Evolutionary conservation across 768 basidiomycete genomes (phyloP).

Genomic region (Dendrothele bispora): DNA sequence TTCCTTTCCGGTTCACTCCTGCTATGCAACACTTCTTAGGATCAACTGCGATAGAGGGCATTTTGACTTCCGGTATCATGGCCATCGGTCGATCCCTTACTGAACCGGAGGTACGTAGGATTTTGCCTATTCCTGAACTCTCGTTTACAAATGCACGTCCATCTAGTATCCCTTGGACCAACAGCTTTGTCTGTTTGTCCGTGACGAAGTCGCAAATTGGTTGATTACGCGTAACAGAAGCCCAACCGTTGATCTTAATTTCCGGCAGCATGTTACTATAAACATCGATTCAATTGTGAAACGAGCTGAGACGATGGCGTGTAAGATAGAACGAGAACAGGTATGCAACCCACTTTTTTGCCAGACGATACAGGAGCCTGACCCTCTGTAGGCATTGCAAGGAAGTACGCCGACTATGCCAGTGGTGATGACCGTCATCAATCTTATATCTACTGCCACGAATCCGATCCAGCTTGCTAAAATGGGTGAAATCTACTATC

Average conservation of each 20-base stretch:
- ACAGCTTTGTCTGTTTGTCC: slow-evolving; percentile 85
- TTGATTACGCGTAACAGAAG: slow-evolving; percentile 56
- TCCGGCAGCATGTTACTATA: slow-evolving; percentile 53
- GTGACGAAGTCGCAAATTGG: slow-evolving; percentile 90
- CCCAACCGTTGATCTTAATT: slow-evolving; percentile 55
- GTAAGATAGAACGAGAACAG: slow-evolving; percentile 83
- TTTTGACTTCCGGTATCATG: slow-evolving; percentile 84
- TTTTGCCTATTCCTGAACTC: background rate
- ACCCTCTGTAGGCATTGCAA: slow-evolving; percentile 30
- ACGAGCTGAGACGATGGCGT: slow-evolving; percentile 80
- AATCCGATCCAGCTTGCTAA: slow-evolving; percentile 83
- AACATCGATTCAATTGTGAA: slow-evolving; percentile 73
- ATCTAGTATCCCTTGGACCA: slow-evolving; percentile 94
- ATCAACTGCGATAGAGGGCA: slow-evolving; percentile 84
- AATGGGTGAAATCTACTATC: slow-evolving; percentile 82
- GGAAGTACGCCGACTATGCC: slow-evolving; percentile 43
- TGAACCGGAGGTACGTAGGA: slow-evolving; percentile 75
- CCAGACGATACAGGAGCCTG: background rate
- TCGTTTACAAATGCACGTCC: slow-evolving; percentile 5
- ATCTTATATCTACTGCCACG: slow-evolving; percentile 81
- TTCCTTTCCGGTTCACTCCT: slow-evolving; percentile 96
- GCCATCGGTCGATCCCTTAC: slow-evolving; percentile 89
- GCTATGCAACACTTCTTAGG: slow-evolving; percentile 95
- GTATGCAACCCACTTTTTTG: slow-evolving; percentile 34
- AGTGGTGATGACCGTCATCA: slow-evolving; percentile 79